Percentiles rank a stretch among this genome's conserved stretches.
These are phyloP conservation scores for Artemisia annua DNA, from an alignment of 129 eudicot genomes.

Conservation along the genomic window DNA sequence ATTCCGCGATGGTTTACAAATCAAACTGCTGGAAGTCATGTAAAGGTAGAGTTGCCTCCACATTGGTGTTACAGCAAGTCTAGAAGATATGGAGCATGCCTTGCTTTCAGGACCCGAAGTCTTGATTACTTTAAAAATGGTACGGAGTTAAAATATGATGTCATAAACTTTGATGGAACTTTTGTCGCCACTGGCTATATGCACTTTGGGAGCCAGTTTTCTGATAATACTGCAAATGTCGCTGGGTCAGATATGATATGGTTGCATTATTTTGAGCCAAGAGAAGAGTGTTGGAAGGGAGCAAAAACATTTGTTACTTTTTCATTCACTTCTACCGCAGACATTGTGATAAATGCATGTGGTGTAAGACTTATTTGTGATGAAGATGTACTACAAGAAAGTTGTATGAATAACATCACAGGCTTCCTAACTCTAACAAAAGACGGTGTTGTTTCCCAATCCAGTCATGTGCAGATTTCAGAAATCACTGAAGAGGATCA, in stretches of 20 bases:
- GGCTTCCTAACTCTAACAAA: neutral
- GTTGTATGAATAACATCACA: neutral
- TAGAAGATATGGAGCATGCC: conserved; percentile 1
- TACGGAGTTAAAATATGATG: neutral
- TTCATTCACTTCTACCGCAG: neutral
- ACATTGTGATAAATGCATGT: neutral
- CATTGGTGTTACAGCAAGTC: conserved; percentile 6
- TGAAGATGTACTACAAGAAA: neutral
- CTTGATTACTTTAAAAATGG: neutral
- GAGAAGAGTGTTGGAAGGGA: neutral
- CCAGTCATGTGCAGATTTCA: neutral
- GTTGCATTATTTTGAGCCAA: neutral
- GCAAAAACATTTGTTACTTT: neutral
- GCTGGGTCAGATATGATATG: conserved; percentile 11
- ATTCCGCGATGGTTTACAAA: conserved; percentile 13
- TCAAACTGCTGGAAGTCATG: neutral
- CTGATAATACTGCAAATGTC: neutral
- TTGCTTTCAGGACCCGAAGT: conserved; percentile 8
- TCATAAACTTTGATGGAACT: neutral
- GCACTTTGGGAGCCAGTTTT: neutral
- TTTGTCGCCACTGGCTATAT: neutral
- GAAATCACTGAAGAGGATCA: neutral
- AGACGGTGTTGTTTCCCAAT: neutral
- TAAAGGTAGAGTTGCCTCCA: conserved; percentile 9
- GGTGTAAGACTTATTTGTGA: conserved; percentile 8